Conservation (phyloP, 2,329 filamentous ascomycete genomes). For the Alternaria sp. region DNA sequence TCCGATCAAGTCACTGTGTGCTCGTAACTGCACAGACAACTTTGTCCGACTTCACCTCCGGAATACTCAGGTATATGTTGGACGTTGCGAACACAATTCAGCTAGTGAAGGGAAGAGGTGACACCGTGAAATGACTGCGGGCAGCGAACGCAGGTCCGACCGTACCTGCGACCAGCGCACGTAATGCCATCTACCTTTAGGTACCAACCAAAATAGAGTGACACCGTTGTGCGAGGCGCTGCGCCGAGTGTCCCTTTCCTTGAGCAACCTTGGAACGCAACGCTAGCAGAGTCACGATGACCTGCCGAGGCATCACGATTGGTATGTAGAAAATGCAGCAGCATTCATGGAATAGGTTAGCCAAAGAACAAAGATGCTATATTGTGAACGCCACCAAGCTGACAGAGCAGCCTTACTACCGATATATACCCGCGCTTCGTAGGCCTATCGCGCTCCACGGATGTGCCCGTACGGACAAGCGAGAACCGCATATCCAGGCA, state of each 20-base stretch:
- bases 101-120: neutral
- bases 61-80: too few relatives aligned
- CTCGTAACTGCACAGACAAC: neutral
- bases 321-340: neutral
- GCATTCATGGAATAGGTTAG: neutral
- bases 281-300: neutral
- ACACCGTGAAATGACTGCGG: neutral
- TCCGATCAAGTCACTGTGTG: neutral
- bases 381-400: neutral
- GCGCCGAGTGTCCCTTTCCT: neutral
- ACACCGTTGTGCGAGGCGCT: neutral
- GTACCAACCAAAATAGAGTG: neutral
- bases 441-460: neutral
- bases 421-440: neutral
- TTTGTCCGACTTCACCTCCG: neutral
- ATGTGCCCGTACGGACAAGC: neutral
- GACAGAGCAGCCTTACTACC: conserved; percentile 8
- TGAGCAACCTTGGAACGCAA: neutral
- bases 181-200: neutral
- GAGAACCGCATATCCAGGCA: neutral
- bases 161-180: neutral
- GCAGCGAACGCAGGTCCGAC: neutral
- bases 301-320: neutral
- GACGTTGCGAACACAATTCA: neutral
- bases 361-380: neutral